These are phyloP conservation scores for Morella rubra DNA, from an alignment of 306 rosid genomes.

Conservation along the genomic window DNA sequence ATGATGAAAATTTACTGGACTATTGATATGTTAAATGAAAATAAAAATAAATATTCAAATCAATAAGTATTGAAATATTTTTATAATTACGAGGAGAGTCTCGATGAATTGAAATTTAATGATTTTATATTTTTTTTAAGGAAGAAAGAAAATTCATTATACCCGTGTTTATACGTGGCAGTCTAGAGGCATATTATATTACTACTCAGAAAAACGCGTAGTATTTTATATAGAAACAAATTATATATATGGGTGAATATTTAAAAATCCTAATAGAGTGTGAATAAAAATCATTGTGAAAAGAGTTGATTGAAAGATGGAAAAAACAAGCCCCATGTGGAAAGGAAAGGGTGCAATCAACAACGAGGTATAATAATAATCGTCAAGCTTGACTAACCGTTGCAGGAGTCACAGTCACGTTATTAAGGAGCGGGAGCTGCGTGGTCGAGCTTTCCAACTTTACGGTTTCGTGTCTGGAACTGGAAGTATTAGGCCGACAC, in stretches of 20 bases:
- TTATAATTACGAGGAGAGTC: no score
- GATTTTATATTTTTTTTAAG: no score
- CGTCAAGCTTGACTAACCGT: not conserved
- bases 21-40: no score
- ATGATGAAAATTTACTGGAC: no score
- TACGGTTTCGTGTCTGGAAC: constrained; percentile 16
- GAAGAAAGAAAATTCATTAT: no score
- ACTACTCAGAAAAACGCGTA: no score
- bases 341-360: not conserved
- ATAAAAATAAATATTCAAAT: no score
- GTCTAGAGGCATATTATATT: no score
- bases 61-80: no score
- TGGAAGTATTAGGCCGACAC: constrained; percentile 33
- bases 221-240: not conserved
- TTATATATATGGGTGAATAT: not conserved
- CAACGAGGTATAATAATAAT: not conserved
- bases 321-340: not conserved
- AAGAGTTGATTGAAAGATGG: not conserved
- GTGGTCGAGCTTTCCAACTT: constrained; percentile 52
- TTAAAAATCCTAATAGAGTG: not conserved
- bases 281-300: not conserved
- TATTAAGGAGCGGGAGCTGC: not conserved
- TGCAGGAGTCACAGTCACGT: constrained; percentile 34
- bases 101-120: no score
- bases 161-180: no score